These are phyloP conservation scores for Euphrasia arctica DNA, from an alignment of 305 asterid genomes.

Conservation along the genomic window DNA sequence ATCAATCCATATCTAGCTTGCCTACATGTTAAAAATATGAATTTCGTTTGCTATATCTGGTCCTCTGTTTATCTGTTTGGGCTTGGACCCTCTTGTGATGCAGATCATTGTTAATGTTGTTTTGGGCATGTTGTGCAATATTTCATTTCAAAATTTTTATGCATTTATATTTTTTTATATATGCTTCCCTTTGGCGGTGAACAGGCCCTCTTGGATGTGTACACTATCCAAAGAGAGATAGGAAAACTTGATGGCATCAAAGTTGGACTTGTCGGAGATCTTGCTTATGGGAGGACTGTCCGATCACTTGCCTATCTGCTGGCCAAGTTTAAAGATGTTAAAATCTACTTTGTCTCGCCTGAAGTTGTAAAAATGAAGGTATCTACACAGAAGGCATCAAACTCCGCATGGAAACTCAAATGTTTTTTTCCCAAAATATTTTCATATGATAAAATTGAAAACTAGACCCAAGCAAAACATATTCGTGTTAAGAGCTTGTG, in stretches of 20 bases:
- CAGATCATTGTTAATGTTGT: background rate
- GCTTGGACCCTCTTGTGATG: background rate
- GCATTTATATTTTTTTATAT: background rate
- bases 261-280: constrained; percentile 95
- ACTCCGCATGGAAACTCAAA: no score
- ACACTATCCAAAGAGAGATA: constrained; percentile 79
- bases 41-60: background rate
- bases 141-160: constrained; percentile 13
- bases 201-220: constrained; percentile 86
- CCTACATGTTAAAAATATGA: no score
- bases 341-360: constrained; percentile 88
- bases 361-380: constrained; percentile 93
- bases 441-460: no score
- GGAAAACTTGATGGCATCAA: constrained; percentile 87
- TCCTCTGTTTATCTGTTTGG: background rate
- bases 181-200: background rate
- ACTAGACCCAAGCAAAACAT: no score
- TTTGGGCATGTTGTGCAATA: background rate
- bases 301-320: constrained; percentile 92
- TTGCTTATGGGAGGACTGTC: constrained; percentile 90
- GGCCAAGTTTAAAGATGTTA: constrained; percentile 65
- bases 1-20: no score
- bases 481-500: no score
- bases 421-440: no score
- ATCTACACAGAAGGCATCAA: background rate